Conservation (phyloP, 768 basidiomycete species). For the Hericium coralloides region DNA sequence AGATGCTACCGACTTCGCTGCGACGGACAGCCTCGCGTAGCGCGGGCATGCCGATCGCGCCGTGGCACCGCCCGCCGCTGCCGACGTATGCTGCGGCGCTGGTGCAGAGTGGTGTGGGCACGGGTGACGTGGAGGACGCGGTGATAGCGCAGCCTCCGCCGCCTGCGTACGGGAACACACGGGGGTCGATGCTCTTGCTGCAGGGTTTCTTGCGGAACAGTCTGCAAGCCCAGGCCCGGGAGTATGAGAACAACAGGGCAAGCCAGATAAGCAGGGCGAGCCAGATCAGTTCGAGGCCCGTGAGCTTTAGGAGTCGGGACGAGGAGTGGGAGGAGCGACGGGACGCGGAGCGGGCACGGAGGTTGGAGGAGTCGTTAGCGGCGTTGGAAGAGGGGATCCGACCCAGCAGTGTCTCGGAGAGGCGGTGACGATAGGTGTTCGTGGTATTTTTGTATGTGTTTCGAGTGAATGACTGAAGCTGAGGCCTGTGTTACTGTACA, state of each 20-base stretch:
- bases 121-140: slow-evolving; percentile 69
- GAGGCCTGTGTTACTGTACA: background rate
- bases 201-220: slow-evolving; percentile 33
- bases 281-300: slow-evolving; percentile 30
- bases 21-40: background rate
- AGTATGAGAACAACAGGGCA: slow-evolving; percentile 4
- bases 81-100: slow-evolving; percentile 66
- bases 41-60: slow-evolving; percentile 28
- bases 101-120: slow-evolving; percentile 58
- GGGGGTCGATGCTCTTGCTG: slow-evolving; percentile 57
- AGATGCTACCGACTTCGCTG: slow-evolving; percentile 22
- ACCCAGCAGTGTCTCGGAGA: background rate
- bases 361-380: slow-evolving; percentile 48
- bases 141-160: slow-evolving; percentile 61
- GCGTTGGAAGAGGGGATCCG: slow-evolving; percentile 23
- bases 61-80: slow-evolving; percentile 64
- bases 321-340: slow-evolving; percentile 48
- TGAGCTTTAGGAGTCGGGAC: slow-evolving; percentile 46
- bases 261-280: slow-evolving; percentile 17
- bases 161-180: slow-evolving; percentile 69
- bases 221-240: slow-evolving; percentile 9
- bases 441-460: background rate
- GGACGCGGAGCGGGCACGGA: slow-evolving; percentile 43
- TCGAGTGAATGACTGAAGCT: background rate
- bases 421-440: too few relatives aligned